These are phyloP conservation scores for Microglena sp. DNA, from an alignment of 139 green algal genomes.

Conservation along the genomic window DNA sequence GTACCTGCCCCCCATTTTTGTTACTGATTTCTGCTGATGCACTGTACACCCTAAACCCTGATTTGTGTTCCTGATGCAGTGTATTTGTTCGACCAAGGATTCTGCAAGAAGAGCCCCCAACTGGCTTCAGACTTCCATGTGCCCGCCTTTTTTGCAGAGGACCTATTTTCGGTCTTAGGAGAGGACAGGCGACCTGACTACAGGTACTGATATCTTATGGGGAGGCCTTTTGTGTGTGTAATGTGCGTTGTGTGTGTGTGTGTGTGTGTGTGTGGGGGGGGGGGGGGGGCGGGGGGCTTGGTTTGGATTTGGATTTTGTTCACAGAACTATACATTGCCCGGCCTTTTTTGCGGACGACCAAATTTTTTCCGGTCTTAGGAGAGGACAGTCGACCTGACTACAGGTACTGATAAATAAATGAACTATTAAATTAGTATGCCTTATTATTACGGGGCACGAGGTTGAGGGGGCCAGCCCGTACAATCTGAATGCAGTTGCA, in stretches of 20 bases:
- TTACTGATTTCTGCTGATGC: too few species aligned
- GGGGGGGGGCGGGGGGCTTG: too few species aligned
- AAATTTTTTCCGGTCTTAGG: slow-evolving; percentile 52
- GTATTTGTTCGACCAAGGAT: slow-evolving; percentile 78
- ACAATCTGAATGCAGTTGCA: background rate
- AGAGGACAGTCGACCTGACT: slow-evolving; percentile 47
- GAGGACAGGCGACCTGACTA: slow-evolving; percentile 52
- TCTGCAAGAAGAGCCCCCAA: slow-evolving; percentile 40
- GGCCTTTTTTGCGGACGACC: slow-evolving; percentile 64
- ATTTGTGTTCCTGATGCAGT: too few species aligned
- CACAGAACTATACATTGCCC: slow-evolving; percentile 26
- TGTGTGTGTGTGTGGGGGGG: too few species aligned
- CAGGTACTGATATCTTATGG: slow-evolving; percentile 32
- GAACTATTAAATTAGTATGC: background rate
- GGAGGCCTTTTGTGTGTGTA: too few species aligned
- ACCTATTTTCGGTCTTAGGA: slow-evolving; percentile 66
- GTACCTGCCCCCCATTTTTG: too few species aligned
- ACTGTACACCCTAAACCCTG: too few species aligned
- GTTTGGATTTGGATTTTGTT: background rate
- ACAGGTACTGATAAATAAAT: slow-evolving; percentile 31
- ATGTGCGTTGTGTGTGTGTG: too few species aligned
- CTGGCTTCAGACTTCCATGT: slow-evolving; percentile 67
- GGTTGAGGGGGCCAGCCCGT: background rate
- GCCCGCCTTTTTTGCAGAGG: slow-evolving; percentile 52
- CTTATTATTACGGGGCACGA: too few species aligned